Conservation (phyloP, 768 basidiomycete species). For the Leccinum boreale region DNA sequence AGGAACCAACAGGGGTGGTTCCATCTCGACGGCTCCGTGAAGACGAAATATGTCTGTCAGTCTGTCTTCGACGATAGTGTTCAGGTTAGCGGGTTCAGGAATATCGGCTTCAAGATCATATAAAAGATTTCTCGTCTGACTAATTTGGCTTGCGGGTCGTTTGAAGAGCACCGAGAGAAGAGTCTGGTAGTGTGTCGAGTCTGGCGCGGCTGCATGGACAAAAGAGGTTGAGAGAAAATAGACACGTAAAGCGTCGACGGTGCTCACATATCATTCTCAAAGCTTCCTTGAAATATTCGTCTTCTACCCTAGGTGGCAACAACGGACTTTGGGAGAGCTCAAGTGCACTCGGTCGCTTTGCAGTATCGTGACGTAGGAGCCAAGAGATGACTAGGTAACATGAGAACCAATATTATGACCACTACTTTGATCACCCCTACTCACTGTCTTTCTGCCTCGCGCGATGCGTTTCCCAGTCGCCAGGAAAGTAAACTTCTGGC, state of each 20-base stretch:
- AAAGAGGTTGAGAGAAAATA: background rate
- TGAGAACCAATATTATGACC: background rate
- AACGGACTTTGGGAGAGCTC: conserved; percentile 79
- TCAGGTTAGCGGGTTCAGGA: conserved; percentile 68
- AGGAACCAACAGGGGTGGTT: conserved; percentile 82
- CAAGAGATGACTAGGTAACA: conserved; percentile 63
- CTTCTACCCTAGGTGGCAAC: conserved; percentile 73
- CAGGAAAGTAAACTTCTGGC: conserved; percentile 73
- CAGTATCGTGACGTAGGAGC: conserved; percentile 80
- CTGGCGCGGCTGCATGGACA: conserved; percentile 57
- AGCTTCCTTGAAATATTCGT: conserved; percentile 83
- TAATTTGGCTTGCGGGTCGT: conserved; percentile 60
- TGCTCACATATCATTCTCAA: conserved; percentile 68
- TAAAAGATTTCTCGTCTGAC: conserved; percentile 61
- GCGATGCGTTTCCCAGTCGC: conserved; percentile 61
- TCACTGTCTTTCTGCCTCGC: conserved; percentile 66
- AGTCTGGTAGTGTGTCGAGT: conserved; percentile 77
- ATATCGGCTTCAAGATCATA: conserved; percentile 71
- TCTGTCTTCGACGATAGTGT: conserved; percentile 73
- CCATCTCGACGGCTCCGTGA: conserved; percentile 87
- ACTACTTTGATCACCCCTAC: conserved; percentile 23
- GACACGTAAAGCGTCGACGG: background rate
- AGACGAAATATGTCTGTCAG: conserved; percentile 76
- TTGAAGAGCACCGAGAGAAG: conserved; percentile 78
- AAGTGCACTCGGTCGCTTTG: conserved; percentile 73